Base-by-base conservation (phyloP, 1,139 yeast species). In the Dujonia santamariae region DNA sequence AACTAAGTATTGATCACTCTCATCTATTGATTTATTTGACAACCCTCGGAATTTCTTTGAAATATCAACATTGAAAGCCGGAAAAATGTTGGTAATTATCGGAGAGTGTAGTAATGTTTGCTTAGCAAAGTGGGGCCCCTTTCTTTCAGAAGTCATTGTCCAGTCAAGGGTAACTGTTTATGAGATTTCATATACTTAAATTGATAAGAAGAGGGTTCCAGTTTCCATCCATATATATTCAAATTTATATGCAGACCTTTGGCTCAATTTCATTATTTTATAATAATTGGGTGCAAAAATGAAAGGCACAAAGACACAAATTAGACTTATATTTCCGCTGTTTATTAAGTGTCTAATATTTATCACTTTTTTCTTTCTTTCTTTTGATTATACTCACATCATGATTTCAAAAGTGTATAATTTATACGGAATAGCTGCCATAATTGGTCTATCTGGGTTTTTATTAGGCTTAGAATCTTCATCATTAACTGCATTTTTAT, bases 21-120 rank as follows among this genome's bases (percentile, higher is more conserved):
- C 72, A 31, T 67, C 74, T 19, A 61, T 50, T 7, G 67, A 56
- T 4, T 53, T 42, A 41, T 63, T 57, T 13, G 60, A 39, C 19
- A 67, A 53, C 7, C 68, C 71, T 13, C 51, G 43, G 23, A 64
- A 56, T 11, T 61, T 59, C 42, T 69, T 69, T 32, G 51, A 50
- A 14, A 48, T 40, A 17, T 52, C 50, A 1, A 68, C 72, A 26
- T 48, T 45, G 44, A 68, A 67, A 6, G 46, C 42, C 15, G 67
- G 63, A 24, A 57, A 48, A 20, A 67, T 59, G 31, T 54, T 52
- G 30, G 51, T 46, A 34, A 68, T 47, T 3, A 63, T 47, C 9
- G 75, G 72, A 6, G 73, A 66, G 29, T 52, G 56, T 30, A 66
- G 42, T 18, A 66, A 45, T 4, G 74, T 67, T 42, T 63, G 59